Conservation (phyloP, 371 early-diverging fungal genomes). For the Nematocida parisii region DNA sequence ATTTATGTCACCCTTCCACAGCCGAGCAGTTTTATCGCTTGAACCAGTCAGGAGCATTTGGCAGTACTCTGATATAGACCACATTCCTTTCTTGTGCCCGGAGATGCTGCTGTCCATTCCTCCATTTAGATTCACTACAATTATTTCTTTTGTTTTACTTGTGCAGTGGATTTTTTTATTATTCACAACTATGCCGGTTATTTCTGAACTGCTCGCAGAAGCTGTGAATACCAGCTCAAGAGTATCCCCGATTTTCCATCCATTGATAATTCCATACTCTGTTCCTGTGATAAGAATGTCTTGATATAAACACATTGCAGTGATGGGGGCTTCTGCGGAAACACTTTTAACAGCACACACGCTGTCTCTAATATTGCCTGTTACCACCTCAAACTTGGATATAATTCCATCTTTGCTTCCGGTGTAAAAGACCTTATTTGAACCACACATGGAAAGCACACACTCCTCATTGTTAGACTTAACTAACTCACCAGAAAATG, state of each 20-base stretch:
- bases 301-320: constrained; percentile 37
- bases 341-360: neutral
- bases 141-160: constrained; percentile 44
- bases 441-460: constrained; percentile 10
- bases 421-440: constrained; percentile 12
- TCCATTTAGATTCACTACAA: constrained; percentile 4
- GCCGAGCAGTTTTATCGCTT: constrained; percentile 40
- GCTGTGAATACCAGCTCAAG: constrained; percentile 32
- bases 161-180: constrained; percentile 26
- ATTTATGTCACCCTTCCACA: constrained; percentile 29
- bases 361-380: neutral
- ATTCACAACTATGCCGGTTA: constrained; percentile 45
- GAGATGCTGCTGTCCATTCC: neutral
- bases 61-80: constrained; percentile 17
- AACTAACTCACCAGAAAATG: constrained; percentile 11
- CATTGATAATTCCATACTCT: constrained; percentile 29
- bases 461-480: constrained; percentile 42
- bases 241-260: constrained; percentile 19
- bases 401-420: constrained; percentile 54
- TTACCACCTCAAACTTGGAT: neutral
- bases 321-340: constrained; percentile 5
- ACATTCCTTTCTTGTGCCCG: constrained; percentile 54
- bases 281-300: constrained; percentile 25
- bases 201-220: constrained; percentile 11
- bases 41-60: constrained; percentile 20